Evolutionary conservation across 2,329 filamentous ascomycete genomes (phyloP).

Genomic region (Pyrenochaeta sp.): DNA sequence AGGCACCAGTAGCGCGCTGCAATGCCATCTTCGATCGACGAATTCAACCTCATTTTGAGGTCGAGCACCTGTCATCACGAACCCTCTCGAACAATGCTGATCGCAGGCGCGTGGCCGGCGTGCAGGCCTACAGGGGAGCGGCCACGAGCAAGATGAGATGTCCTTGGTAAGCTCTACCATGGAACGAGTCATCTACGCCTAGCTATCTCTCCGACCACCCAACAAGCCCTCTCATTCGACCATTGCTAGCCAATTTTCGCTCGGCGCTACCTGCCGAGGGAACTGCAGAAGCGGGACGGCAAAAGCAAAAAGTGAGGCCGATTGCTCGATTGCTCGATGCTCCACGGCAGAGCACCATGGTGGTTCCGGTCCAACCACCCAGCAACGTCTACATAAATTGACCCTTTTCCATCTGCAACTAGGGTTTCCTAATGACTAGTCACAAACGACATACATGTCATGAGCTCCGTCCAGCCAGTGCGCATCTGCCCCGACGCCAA

Average conservation of each 20-base stretch:
- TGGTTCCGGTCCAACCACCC: slow-evolving; percentile 15
- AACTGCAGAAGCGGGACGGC: slow-evolving; percentile 27
- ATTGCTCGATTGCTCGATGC: slow-evolving; percentile 9
- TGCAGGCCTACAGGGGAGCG: slow-evolving; percentile 20
- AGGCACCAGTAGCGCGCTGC: slow-evolving; percentile 20
- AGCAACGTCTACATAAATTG: slow-evolving; percentile 9
- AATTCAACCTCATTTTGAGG: slow-evolving; percentile 19
- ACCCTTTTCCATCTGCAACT: slow-evolving; percentile 12
- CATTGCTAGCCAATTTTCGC: background rate
- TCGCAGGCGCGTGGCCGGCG: slow-evolving; percentile 16
- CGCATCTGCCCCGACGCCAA: slow-evolving; percentile 13
- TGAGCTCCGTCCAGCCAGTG: slow-evolving; percentile 15
- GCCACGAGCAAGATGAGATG: slow-evolving; percentile 26
- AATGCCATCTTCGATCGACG: slow-evolving; percentile 18
- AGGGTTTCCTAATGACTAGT: slow-evolving; percentile 14
- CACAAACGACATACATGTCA: slow-evolving; percentile 16
- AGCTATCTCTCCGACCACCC: slow-evolving; percentile 30
- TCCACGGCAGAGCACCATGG: slow-evolving; percentile 27
- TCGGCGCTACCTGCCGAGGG: slow-evolving; percentile 8
- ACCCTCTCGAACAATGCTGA: slow-evolving; percentile 16
- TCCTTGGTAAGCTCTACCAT: slow-evolving; percentile 17
- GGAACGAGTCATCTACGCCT: slow-evolving; percentile 6
- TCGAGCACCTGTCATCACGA: slow-evolving; percentile 16
- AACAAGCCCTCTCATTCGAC: slow-evolving; percentile 17
- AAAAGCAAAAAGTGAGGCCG: slow-evolving; percentile 27